phyloP scores from a whole-genome alignment of 257 asterid genomes.

The Pogostemon cablin region DNA sequence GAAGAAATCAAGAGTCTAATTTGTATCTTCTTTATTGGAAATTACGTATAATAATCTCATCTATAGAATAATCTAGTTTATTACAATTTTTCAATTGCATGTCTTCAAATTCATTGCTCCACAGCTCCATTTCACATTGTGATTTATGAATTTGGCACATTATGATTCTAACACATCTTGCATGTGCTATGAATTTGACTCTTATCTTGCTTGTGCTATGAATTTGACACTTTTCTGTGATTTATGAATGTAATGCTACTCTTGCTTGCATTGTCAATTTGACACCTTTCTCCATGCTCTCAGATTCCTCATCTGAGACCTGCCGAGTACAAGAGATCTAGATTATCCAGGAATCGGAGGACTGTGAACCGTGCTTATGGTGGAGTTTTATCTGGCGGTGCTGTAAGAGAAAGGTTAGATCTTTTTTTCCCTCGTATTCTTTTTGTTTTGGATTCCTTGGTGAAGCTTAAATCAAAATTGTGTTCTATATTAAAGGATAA shows the following conservation, averaged over 20 bases:
- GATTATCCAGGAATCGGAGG: slow-evolving; percentile 69
- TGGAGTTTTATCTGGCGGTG: slow-evolving; percentile 74
- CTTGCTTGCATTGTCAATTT: background rate
- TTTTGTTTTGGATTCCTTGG: background rate
- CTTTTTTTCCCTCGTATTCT: background rate
- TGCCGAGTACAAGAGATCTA: slow-evolving; percentile 75
- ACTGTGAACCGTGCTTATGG: slow-evolving; percentile 83
- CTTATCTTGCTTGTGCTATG: too few species aligned
- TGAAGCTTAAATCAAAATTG: background rate
- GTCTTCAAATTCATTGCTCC: too few species aligned
- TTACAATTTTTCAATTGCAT: too few species aligned
- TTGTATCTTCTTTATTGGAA: too few species aligned
- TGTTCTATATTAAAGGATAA: slow-evolving; percentile 46
- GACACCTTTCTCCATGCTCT: background rate
- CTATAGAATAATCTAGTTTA: too few species aligned
- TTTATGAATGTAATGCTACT: background rate
- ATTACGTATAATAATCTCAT: too few species aligned
- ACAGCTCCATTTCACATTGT: too few species aligned
- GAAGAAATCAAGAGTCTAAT: too few species aligned
- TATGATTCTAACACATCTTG: too few species aligned
- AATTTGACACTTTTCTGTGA: background rate
- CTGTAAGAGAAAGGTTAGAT: slow-evolving; percentile 76
- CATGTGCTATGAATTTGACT: too few species aligned
- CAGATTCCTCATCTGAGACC: slow-evolving; percentile 91
- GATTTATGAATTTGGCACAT: too few species aligned